A percentile compares a stretch with the other conserved stretches of the same genome.
Evolutionary conservation across 371 early-diverging fungal species (phyloP).

Genomic region (Mucor mucedo): DNA sequence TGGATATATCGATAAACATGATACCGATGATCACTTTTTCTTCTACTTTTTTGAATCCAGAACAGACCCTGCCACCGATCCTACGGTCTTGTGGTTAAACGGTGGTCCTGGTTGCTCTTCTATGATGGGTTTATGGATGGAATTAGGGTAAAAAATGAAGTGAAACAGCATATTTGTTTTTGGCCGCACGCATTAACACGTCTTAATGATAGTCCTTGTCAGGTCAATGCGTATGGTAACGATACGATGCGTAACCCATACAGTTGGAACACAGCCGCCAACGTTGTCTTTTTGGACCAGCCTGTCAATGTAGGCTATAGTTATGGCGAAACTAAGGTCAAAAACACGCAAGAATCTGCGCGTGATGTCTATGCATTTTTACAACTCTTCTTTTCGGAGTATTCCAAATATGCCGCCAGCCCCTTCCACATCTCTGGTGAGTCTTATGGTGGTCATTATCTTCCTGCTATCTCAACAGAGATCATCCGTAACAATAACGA

Average conservation of each 20-base stretch:
- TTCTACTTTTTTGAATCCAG: constrained; percentile 91
- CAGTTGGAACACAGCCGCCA: constrained; percentile 85
- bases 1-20: constrained; percentile 36
- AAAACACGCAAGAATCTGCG: constrained; percentile 57
- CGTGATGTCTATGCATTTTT: constrained; percentile 67
- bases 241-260: constrained; percentile 61
- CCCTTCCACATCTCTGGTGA: constrained; percentile 66
- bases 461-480: constrained; percentile 76
- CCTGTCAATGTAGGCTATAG: constrained; percentile 82
- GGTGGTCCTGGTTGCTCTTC: constrained; percentile 91
- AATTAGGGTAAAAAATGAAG: constrained; percentile 55
- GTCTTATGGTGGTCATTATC: constrained; percentile 75
- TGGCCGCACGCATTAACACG: too few species aligned
- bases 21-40: constrained; percentile 69
- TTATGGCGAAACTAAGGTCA: constrained; percentile 66
- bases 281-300: constrained; percentile 87
- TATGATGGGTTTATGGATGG: constrained; percentile 82
- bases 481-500: constrained; percentile 50
- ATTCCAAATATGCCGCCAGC: constrained; percentile 41
- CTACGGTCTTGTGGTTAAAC: constrained; percentile 82
- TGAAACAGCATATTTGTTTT: too few species aligned
- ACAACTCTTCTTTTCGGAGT: constrained; percentile 72
- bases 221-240: constrained; percentile 61
- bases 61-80: constrained; percentile 71
- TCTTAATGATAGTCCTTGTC: constrained; percentile 57